Evolutionary conservation across 371 early-diverging fungal species (phyloP).

Genomic region (Apophysomyces sp.): DNA sequence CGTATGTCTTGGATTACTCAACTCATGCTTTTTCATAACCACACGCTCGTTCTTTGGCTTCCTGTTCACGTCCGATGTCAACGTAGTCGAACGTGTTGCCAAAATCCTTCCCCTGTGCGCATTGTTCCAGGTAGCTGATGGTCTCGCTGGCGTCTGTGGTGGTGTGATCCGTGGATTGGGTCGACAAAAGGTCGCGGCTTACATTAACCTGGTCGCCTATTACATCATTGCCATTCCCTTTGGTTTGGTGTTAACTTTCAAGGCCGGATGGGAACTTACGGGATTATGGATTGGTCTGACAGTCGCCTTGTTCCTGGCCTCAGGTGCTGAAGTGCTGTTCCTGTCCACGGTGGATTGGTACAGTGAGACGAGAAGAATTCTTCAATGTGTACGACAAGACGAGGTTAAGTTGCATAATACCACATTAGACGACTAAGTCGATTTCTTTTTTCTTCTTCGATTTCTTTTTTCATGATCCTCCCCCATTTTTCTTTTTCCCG

Average conservation of each 20-base stretch:
- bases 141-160: constrained; percentile 54
- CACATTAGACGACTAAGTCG: neutral
- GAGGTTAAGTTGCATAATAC: constrained; percentile 2
- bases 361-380: constrained; percentile 24
- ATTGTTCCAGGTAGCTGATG: constrained; percentile 69
- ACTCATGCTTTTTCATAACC: constrained; percentile 6
- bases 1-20: constrained; percentile 28
- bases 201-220: constrained; percentile 55
- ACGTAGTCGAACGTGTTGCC: constrained; percentile 62
- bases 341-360: constrained; percentile 32
- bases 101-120: constrained; percentile 69
- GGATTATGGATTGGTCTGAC: constrained; percentile 68
- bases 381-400: constrained; percentile 12
- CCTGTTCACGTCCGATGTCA: constrained; percentile 58
- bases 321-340: constrained; percentile 24
- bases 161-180: constrained; percentile 66
- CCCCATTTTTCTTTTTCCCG: no score
- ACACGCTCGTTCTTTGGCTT: constrained; percentile 48
- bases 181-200: constrained; percentile 62
- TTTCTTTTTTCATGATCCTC: no score
- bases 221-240: constrained; percentile 58
- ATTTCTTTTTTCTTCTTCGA: no score
- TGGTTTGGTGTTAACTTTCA: constrained; percentile 54
- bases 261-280: constrained; percentile 40
- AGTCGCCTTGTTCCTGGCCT: constrained; percentile 38